A percentile compares a stretch with the other conserved stretches of the same genome.
These are phyloP conservation scores for Dioszegia hungarica DNA, from an alignment of 768 basidiomycete species.

Conservation along the genomic window DNA sequence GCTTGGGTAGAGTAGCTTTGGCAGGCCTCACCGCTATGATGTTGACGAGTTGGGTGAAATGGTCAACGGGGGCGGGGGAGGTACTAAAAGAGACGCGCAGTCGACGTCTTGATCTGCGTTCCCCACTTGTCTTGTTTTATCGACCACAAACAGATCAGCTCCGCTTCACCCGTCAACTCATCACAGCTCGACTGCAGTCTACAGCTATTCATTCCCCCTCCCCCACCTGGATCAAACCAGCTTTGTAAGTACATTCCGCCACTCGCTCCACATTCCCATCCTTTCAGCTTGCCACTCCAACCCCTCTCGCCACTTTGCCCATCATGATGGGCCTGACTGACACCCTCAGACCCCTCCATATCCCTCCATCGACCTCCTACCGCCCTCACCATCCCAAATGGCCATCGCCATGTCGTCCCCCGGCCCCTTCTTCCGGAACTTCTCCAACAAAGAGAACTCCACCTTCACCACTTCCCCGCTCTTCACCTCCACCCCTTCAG, in stretches of 20 bases:
- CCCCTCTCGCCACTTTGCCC: not conserved
- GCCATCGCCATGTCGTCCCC: conserved; percentile 3
- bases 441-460: conserved; percentile 18
- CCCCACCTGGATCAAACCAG: not conserved
- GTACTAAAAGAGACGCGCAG: not conserved
- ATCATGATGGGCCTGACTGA: not conserved
- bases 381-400: not conserved
- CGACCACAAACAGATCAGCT: conserved; percentile 4
- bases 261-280: not conserved
- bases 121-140: not conserved
- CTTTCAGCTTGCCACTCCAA: conserved; percentile 2
- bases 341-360: not conserved
- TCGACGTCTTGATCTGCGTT: not conserved
- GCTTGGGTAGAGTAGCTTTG: not conserved
- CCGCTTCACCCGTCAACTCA: not conserved
- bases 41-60: not conserved
- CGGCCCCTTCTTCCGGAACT: conserved; percentile 2
- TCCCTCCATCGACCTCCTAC: not conserved
- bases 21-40: no score
- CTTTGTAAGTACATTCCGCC: not conserved
- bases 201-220: not conserved
- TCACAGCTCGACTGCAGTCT: not conserved
- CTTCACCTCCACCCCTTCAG: not conserved
- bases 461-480: not conserved
- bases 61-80: no score